phyloP scores from a whole-genome alignment of 2,329 filamentous ascomycete species.

The Anthostomella pinea region DNA sequence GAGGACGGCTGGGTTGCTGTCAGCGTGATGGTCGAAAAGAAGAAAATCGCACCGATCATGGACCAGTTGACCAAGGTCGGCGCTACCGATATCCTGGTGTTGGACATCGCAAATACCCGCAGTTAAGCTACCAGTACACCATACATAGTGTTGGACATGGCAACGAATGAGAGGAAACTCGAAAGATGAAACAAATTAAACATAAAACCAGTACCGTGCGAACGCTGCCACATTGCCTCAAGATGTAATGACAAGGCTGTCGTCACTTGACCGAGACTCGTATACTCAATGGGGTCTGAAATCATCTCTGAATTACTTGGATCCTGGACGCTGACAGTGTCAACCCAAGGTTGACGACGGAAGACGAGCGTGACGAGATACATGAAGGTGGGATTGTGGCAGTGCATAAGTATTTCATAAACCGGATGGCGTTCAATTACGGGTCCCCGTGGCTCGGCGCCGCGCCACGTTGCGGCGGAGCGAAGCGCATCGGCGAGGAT shows the following conservation, averaged over 20 bases:
- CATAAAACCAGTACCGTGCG: too few relatives aligned
- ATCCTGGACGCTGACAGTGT: too few relatives aligned
- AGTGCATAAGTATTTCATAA: too few relatives aligned
- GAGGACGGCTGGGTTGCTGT: slow-evolving; percentile 93
- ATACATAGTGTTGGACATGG: background rate
- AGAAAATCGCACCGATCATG: slow-evolving; percentile 81
- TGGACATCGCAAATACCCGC: slow-evolving; percentile 73
- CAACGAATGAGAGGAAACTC: background rate
- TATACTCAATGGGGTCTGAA: background rate
- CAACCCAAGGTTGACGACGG: too few relatives aligned
- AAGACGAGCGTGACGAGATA: too few relatives aligned
- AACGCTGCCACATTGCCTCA: background rate
- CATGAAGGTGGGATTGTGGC: too few relatives aligned
- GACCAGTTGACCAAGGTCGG: slow-evolving; percentile 74
- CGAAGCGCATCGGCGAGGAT: background rate
- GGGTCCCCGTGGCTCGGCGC: too few relatives aligned
- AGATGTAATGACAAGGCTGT: background rate
- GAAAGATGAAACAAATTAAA: too few relatives aligned
- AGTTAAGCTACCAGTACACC: slow-evolving; percentile 14
- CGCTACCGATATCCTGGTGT: slow-evolving; percentile 80
- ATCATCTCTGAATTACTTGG: too few relatives aligned
- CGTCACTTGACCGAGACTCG: background rate
- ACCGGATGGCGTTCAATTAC: too few relatives aligned
- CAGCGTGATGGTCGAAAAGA: slow-evolving; percentile 88
- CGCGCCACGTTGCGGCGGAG: too few relatives aligned